Conservation (phyloP, 148 eudicot species). For the Polygonum aviculare region DNA sequence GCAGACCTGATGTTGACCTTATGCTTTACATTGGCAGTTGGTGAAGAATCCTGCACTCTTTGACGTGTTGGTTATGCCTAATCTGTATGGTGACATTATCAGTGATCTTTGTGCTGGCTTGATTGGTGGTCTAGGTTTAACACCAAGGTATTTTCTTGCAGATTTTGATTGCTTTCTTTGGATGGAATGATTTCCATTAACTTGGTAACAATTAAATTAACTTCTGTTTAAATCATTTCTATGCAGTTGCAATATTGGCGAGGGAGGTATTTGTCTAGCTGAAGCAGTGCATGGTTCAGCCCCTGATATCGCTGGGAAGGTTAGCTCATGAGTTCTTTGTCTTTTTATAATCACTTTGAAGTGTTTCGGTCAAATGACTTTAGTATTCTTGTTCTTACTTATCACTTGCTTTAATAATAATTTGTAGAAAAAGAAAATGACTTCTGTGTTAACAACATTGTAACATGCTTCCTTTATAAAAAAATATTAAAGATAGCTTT, state of each 20-base stretch:
- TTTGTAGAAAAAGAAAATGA: not conserved
- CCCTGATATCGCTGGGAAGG: slow-evolving; percentile 99
- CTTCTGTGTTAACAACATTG: not conserved
- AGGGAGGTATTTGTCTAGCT: slow-evolving; percentile 96
- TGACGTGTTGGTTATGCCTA: slow-evolving; percentile 97
- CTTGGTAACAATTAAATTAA: not conserved
- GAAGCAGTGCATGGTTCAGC: slow-evolving; percentile 99
- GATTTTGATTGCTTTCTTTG: not conserved
- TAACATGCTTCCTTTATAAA: not conserved
- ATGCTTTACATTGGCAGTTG: slow-evolving; percentile 46
- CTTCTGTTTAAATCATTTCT: not conserved
- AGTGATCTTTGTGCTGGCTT: slow-evolving; percentile 98
- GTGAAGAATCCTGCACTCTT: slow-evolving; percentile 96
- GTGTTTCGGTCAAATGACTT: not conserved
- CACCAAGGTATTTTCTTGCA: slow-evolving; percentile 58
- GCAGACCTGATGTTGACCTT: not conserved
- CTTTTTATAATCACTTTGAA: not conserved
- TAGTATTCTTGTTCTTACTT: not conserved
- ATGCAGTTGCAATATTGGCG: slow-evolving; percentile 85
- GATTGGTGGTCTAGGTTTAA: slow-evolving; percentile 94
- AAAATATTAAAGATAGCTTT: not conserved
- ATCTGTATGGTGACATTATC: slow-evolving; percentile 95
- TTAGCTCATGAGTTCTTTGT: slow-evolving; percentile 17
- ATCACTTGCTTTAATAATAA: not conserved
- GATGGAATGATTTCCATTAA: not conserved